Conservation (phyloP, 2,329 filamentous ascomycete genomes). For the Trichophyton mentagrophytes region DNA sequence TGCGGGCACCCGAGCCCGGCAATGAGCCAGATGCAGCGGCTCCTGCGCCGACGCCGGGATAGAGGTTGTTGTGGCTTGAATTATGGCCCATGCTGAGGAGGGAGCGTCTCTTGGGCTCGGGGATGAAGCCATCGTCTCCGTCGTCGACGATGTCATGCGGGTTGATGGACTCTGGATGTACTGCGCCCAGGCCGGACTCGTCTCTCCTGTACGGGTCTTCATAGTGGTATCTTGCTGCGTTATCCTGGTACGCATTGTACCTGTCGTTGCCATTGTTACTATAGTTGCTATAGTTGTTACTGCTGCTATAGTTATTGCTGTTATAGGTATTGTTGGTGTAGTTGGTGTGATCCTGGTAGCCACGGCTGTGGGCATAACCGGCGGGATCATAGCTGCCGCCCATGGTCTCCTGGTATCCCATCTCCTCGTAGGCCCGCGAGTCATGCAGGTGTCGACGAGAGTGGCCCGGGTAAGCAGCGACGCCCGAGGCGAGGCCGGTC, state of each 20-base stretch:
- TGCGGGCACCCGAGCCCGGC: constrained; percentile 10
- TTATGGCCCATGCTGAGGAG: constrained; percentile 45
- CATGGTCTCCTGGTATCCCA: constrained; percentile 53
- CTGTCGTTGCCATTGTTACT: not conserved
- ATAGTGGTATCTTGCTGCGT: constrained; percentile 19
- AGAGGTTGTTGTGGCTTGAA: constrained; percentile 25
- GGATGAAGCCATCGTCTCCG: constrained; percentile 68
- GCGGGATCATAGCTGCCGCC: constrained; percentile 25
- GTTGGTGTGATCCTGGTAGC: not conserved
- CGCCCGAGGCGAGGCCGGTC: constrained; percentile 42
- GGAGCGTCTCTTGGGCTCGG: constrained; percentile 42
- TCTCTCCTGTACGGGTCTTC: constrained; percentile 58
- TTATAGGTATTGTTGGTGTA: not conserved
- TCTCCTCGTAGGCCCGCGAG: constrained; percentile 41
- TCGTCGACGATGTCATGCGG: constrained; percentile 75
- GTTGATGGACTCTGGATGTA: constrained; percentile 49
- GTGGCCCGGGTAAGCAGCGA: constrained; percentile 39
- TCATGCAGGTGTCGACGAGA: not conserved
- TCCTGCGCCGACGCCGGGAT: constrained; percentile 35
- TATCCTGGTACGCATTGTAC: not conserved
- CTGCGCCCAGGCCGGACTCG: constrained; percentile 37
- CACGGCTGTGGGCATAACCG: not conserved
- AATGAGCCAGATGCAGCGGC: constrained; percentile 22
- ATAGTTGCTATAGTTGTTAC: not conserved
- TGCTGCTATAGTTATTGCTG: not conserved